Percentiles rank a stretch among this genome's conserved stretches.
Conservation (phyloP, 164 flowering plant species). For the Kingdonia uniflora region DNA sequence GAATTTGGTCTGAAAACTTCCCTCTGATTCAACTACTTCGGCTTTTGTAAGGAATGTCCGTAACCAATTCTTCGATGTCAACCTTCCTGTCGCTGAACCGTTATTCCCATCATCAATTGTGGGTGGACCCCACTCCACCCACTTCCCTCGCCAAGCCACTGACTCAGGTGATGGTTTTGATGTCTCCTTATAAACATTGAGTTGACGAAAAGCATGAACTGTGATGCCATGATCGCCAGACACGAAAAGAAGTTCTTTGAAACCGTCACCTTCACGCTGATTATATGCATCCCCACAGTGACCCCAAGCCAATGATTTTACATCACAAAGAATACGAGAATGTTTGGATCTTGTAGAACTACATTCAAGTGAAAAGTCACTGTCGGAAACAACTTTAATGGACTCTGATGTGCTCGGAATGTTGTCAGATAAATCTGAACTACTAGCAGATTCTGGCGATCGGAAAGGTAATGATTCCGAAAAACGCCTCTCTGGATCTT, state of each 20-base stretch:
- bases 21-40: slow-evolving; percentile 43
- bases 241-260: slow-evolving; percentile 74
- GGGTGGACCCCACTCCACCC: slow-evolving; percentile 94
- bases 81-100: slow-evolving; percentile 13
- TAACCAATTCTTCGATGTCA: slow-evolving; percentile 56
- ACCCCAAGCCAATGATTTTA: slow-evolving; percentile 87
- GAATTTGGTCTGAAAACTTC: slow-evolving; percentile 41
- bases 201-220: slow-evolving; percentile 65
- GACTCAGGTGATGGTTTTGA: slow-evolving; percentile 13
- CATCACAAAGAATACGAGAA: slow-evolving; percentile 48
- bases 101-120: slow-evolving; percentile 10
- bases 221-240: slow-evolving; percentile 61
- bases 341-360: slow-evolving; percentile 18
- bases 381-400: slow-evolving; percentile 15
- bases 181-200: slow-evolving; percentile 14
- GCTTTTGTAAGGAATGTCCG: slow-evolving; percentile 47
- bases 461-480: slow-evolving; percentile 13
- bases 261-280: slow-evolving; percentile 36
- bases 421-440: slow-evolving; percentile 24
- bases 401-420: slow-evolving; percentile 32
- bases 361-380: slow-evolving; percentile 15
- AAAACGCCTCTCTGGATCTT: slow-evolving; percentile 10
- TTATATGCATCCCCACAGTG: slow-evolving; percentile 51
- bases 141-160: slow-evolving; percentile 41
- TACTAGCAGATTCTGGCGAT: slow-evolving; percentile 10